Conservation (phyloP, 2,329 filamentous ascomycete species). For the Arachnopeziza araneosa region DNA sequence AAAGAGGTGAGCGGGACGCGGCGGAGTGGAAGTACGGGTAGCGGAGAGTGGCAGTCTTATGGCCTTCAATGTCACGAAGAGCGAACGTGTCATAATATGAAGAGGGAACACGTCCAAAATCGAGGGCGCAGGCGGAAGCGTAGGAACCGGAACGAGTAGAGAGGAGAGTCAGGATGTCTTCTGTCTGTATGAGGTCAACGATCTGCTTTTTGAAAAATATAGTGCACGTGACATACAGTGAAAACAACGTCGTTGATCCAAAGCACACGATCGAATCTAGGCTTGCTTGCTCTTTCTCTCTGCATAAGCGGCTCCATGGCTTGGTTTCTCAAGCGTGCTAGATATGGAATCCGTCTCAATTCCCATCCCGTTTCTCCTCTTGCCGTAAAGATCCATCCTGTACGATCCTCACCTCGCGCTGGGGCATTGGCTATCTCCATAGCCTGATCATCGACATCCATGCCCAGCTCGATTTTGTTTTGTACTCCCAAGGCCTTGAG, state of each 20-base stretch:
- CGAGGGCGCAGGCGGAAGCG: constrained; percentile 56
- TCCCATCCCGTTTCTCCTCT: constrained; percentile 36
- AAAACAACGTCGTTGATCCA: constrained; percentile 62
- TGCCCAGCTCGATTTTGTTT: constrained; percentile 16
- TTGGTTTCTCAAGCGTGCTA: constrained; percentile 58
- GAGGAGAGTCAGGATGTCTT: constrained; percentile 51
- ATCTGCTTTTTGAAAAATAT: neutral
- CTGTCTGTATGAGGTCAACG: constrained; percentile 34
- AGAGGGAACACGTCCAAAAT: constrained; percentile 41
- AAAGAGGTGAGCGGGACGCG: neutral
- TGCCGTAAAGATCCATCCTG: constrained; percentile 60
- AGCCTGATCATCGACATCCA: constrained; percentile 14
- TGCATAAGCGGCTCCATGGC: constrained; percentile 38
- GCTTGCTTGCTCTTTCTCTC: neutral
- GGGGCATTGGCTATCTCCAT: constrained; percentile 12
- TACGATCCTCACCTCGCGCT: constrained; percentile 13
- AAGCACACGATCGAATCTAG: constrained; percentile 48
- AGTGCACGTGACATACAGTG: constrained; percentile 34
- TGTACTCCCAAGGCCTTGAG: constrained; percentile 47
- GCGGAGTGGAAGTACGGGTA: constrained; percentile 41
- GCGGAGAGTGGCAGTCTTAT: constrained; percentile 44
- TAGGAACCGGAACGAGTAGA: constrained; percentile 53
- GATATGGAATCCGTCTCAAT: constrained; percentile 59
- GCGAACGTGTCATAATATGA: constrained; percentile 56
- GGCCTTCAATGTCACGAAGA: constrained; percentile 47